Base-by-base conservation (phyloP, 2,329 filamentous ascomycete genomes). In the Penicillium sumatraense region DNA sequence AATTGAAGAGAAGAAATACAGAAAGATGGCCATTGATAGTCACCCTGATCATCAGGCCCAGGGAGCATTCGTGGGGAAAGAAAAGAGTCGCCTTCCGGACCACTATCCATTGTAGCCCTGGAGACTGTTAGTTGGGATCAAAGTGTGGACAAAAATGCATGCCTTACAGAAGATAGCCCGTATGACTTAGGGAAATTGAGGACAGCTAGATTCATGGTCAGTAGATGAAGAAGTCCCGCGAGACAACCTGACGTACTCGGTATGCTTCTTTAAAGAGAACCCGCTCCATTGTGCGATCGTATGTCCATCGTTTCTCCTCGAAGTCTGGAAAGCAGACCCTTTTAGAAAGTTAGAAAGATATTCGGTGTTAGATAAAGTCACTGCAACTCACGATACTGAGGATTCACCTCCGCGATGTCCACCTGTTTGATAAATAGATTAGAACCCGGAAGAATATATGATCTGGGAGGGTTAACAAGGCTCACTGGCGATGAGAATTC, bases 81-180 rank as follows among this genome's bases (percentile, higher is more conserved):
- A 33, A 68, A 70, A 5, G 68, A 69, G 41, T 72, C 68, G n/a
- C 71, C 70, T 14, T 61, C 49, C 6, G 66, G 65, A 5, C 70
- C 69, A 36, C 68, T 70, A 54, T 74, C 71, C 69, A 74, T 72
- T 35, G 70, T 72, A 49, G 68, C 64, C 45, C 72, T 74, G 49
- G n/a, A 56, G 21, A 20, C 7, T 14, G 42, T 46, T n/a, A 46
- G 42, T 26, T 27, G 14, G 13, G 6, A n/a, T n/a, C 21, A 13
- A 27, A 16, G 8, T 2, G 4, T 26, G 4, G 7, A 13, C 14
- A n/a, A 4, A 9, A 10, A 44, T 27, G 6, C 6, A 16, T 44
- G 14, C n/a, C 64, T 58, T 61, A 75, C 72, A 75, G 49, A 9
- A 75, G 53, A 44, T 70, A 68, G 11, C 72, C 72, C 5, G 69